phyloP scores from a whole-genome alignment of 2,329 filamentous ascomycete genomes.

The Aureobasidium sp. region DNA sequence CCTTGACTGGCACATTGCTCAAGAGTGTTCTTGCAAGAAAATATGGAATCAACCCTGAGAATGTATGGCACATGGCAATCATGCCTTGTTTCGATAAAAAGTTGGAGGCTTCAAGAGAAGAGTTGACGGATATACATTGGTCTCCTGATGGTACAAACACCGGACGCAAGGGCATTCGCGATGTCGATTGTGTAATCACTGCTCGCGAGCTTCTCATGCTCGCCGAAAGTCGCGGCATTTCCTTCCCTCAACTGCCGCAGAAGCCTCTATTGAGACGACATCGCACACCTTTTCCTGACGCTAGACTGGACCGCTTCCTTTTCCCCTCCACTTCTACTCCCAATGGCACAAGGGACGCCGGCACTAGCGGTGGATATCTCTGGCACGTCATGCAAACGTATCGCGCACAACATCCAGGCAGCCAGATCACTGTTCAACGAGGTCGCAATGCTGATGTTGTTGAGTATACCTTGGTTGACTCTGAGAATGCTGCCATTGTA shows the following conservation, averaged over 20 bases:
- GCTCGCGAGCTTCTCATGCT: conserved; percentile 90
- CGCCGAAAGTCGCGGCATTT: conserved; percentile 67
- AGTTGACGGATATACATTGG: conserved; percentile 80
- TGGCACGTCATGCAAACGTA: conserved; percentile 74
- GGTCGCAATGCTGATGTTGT: conserved; percentile 88
- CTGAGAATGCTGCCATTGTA: conserved; percentile 44
- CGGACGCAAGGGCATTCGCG: conserved; percentile 53
- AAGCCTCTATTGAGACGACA: conserved; percentile 41
- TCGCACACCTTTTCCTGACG: conserved; percentile 62
- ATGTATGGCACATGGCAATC: conserved; percentile 88
- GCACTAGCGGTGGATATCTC: conserved; percentile 82
- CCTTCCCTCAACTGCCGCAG: conserved; percentile 65
- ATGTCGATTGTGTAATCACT: conserved; percentile 97
- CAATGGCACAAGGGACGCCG: conserved; percentile 44
- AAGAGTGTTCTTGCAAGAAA: conserved; percentile 74
- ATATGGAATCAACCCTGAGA: conserved; percentile 63
- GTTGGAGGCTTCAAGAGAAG: conserved; percentile 85
- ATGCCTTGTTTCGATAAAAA: conserved; percentile 99
- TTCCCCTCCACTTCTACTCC: conserved; percentile 44
- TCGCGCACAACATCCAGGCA: conserved; percentile 61
- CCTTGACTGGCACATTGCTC: conserved; percentile 77
- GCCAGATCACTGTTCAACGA: conserved; percentile 59
- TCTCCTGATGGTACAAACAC: conserved; percentile 30
- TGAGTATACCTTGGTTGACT: conserved; percentile 65
- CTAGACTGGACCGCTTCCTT: conserved; percentile 61